These are phyloP conservation scores for Penicillium sp. DNA, from an alignment of 2,329 filamentous ascomycete genomes.

Conservation along the genomic window DNA sequence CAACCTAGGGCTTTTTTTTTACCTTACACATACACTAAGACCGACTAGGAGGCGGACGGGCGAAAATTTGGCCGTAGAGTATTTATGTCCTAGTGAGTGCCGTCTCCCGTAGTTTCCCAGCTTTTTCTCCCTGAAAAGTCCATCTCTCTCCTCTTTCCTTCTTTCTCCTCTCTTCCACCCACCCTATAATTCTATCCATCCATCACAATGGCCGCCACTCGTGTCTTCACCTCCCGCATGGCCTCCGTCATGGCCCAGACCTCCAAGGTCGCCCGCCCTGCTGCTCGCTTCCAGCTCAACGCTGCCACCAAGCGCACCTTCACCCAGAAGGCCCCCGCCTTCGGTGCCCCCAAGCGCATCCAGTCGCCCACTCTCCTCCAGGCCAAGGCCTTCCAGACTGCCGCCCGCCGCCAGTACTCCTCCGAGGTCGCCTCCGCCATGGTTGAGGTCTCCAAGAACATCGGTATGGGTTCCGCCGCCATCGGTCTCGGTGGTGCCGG, in stretches of 20 bases:
- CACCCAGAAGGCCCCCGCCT: constrained; percentile 44
- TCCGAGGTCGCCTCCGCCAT: constrained; percentile 82
- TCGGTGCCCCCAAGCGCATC: constrained; percentile 75
- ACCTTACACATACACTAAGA: constrained; percentile 28
- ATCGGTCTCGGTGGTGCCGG: constrained; percentile 89
- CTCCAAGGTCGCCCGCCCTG: constrained; percentile 77
- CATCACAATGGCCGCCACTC: constrained; percentile 76
- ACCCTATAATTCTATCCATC: constrained; percentile 33
- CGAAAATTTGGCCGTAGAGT: constrained; percentile 41
- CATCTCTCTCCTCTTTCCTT: constrained; percentile 25
- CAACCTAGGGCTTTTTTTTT: constrained; percentile 32
- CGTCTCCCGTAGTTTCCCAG: constrained; percentile 35
- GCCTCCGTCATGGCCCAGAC: constrained; percentile 64
- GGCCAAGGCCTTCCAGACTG: constrained; percentile 57
- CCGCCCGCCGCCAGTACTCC: constrained; percentile 74
- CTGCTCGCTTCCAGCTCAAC: constrained; percentile 62
- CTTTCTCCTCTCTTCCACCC: constrained; percentile 26
- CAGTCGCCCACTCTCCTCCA: constrained; percentile 65
- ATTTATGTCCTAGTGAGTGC: constrained; percentile 35
- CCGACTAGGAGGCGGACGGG: constrained; percentile 34
- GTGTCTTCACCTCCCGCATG: constrained; percentile 75
- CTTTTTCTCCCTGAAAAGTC: constrained; percentile 38
- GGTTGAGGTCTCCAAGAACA: constrained; percentile 87
- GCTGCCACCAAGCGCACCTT: constrained; percentile 70
- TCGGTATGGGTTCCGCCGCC: constrained; percentile 84